Evolutionary conservation across 2,329 filamentous ascomycete species (phyloP).

Genomic region (Anisogramma anomala): DNA sequence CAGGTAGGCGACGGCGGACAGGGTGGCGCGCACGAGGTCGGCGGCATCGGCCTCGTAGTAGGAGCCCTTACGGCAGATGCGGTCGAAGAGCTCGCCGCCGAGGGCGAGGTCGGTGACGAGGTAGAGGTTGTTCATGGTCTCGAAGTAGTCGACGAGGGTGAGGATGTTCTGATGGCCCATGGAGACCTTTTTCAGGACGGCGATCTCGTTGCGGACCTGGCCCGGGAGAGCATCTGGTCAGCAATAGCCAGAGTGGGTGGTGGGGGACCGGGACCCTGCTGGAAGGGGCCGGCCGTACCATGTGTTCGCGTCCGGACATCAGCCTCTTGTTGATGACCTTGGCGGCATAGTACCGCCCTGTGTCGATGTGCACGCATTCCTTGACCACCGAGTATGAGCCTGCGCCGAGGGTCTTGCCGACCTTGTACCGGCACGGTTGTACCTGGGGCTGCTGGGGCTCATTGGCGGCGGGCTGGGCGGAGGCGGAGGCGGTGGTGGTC

Average conservation of each 20-base stretch:
- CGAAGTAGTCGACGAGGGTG: constrained; percentile 96
- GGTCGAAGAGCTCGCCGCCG: constrained; percentile 93
- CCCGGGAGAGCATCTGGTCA: not conserved
- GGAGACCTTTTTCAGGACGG: constrained; percentile 92
- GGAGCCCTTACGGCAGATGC: constrained; percentile 95
- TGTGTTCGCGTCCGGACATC: constrained; percentile 95
- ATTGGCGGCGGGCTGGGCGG: constrained; percentile 13
- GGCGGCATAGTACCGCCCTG: constrained; percentile 92
- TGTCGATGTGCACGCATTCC: constrained; percentile 97
- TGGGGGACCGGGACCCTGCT: no score
- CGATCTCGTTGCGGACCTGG: constrained; percentile 96
- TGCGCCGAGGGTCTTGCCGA: constrained; percentile 91
- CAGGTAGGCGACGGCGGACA: constrained; percentile 95
- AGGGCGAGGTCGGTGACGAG: constrained; percentile 94
- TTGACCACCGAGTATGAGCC: constrained; percentile 98
- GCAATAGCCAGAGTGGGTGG: no score
- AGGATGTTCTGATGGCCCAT: constrained; percentile 99
- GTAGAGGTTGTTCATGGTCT: constrained; percentile 99
- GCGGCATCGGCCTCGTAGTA: constrained; percentile 98
- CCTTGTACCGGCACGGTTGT: constrained; percentile 96
- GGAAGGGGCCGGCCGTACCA: no score
- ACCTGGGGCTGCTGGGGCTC: constrained; percentile 47
- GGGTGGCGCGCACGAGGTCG: constrained; percentile 83
- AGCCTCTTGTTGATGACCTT: constrained; percentile 99
- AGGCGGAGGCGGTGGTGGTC: constrained; percentile 9